These are phyloP conservation scores for Scedosporium aurantiacum DNA, from an alignment of 2,329 filamentous ascomycete genomes.

Conservation along the genomic window DNA sequence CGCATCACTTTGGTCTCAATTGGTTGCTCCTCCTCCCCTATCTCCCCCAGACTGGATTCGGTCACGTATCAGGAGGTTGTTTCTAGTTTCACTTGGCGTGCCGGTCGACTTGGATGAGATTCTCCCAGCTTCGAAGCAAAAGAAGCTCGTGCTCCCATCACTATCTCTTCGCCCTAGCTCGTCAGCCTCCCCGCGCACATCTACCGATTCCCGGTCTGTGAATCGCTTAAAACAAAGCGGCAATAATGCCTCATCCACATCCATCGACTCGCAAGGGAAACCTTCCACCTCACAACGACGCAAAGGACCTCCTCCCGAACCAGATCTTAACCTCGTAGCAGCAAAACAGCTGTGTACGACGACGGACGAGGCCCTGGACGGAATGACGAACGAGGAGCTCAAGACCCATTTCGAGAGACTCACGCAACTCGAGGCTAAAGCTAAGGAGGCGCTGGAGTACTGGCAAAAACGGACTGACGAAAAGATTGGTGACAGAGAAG, in stretches of 20 bases:
- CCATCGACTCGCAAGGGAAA: conserved; percentile 48
- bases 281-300: conserved; percentile 31
- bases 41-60: conserved; percentile 97
- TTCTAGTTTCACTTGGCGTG: conserved; percentile 89
- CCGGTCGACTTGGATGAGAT: conserved; percentile 97
- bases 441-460: conserved; percentile 70
- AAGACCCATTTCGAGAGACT: conserved; percentile 58
- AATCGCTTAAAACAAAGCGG: conserved; percentile 35
- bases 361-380: conserved; percentile 70
- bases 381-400: conserved; percentile 70
- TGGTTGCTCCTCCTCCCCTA: conserved; percentile 86
- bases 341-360: conserved; percentile 71
- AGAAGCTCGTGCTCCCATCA: conserved; percentile 89
- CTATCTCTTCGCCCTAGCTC: conserved; percentile 54
- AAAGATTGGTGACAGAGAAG: conserved; percentile 80
- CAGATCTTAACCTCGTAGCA: conserved; percentile 67
- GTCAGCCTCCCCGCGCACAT: conserved; percentile 42
- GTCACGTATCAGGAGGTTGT: conserved; percentile 85
- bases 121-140: conserved; percentile 90
- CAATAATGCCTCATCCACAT: conserved; percentile 44
- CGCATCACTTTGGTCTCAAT: conserved; percentile 88
- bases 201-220: conserved; percentile 39
- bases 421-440: conserved; percentile 56
- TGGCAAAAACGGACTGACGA: conserved; percentile 82
- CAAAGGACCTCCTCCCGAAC: conserved; percentile 54